Evolutionary conservation across 805 yeast species (phyloP), one percentile per base, ranked within the genome.

Genomic region (Saturnispora ahearnii): DNA sequence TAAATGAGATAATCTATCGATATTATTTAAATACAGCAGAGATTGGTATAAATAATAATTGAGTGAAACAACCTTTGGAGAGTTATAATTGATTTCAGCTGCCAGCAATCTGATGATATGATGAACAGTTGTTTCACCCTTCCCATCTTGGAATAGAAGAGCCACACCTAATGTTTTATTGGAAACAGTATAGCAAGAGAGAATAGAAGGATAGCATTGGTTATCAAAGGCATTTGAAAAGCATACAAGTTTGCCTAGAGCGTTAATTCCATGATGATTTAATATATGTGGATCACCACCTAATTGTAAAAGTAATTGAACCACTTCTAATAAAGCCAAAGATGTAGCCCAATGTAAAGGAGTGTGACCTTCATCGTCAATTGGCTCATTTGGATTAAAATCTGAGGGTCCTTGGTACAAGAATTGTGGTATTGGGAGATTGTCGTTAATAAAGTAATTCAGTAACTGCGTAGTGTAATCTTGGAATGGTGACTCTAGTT

Each of bases 301-400:
- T 52, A 80, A 73, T 5, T 69, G 64, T 21, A 84, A 57, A 29
- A 85, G 61, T 29, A 79, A 68, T 54, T 79, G 80, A 15, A 83
- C 73, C 53, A 84, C 70, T 6, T 74, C 72, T n/a, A 75, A 60
- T 52, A 81, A 77, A 1, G 87, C 91, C 80, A 86, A 76, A 0
- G 93, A 82, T 30, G 87, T 75, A 0, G 95, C 93, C 95, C 95
- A 86, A 62, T 86, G 95, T 48, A 86, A 70, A 1, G 89, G 78
- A 0, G 90, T 81, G 59, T 86, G 89, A 0, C 91, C 91, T 56
- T 86, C 93, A 52, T 79, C 80, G 59, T 86, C 95, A 21, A 86
- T 80, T 2, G 82, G 73, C 52, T 76, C 82, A 60, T 83, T 79
- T 47, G 84, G 76, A 56, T 81, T 76, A 51, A 83, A 78, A 57